These are phyloP conservation scores for Theileria orientalis DNA, from an alignment of 169 alveolate genomes.

Conservation along the genomic window DNA sequence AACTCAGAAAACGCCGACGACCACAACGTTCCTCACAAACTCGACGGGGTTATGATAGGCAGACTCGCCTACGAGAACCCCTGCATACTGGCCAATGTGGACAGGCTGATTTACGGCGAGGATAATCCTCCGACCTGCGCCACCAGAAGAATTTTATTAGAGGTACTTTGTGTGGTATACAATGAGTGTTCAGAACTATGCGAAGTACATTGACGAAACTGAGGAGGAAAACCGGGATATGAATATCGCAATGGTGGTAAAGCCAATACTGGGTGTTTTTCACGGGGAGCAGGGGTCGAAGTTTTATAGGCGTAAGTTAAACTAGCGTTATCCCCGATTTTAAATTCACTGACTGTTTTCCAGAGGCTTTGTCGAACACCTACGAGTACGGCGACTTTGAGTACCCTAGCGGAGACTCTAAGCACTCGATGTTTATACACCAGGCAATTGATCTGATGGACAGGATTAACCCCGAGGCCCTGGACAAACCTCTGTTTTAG, in stretches of 20 bases:
- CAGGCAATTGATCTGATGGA: slow-evolving; percentile 60
- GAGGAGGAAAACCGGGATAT: slow-evolving; percentile 16
- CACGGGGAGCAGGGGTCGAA: slow-evolving; percentile 78
- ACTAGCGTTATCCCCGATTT: neutral
- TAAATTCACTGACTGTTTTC: neutral
- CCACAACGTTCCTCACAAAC: slow-evolving; percentile 17
- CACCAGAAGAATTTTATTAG: slow-evolving; percentile 71
- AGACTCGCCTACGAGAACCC: slow-evolving; percentile 82
- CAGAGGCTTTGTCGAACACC: slow-evolving; percentile 52
- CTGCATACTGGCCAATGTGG: slow-evolving; percentile 72
- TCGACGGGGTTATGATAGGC: slow-evolving; percentile 84
- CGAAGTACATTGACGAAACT: slow-evolving; percentile 63
- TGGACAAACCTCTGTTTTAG: slow-evolving; percentile 45
- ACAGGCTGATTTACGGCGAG: slow-evolving; percentile 69
- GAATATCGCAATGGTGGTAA: slow-evolving; percentile 63
- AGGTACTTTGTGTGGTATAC: slow-evolving; percentile 49
- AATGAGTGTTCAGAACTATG: slow-evolving; percentile 31
- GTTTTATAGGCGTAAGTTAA: slow-evolving; percentile 63
- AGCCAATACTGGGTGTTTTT: slow-evolving; percentile 79
- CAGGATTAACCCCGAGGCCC: slow-evolving; percentile 54
- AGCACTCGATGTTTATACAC: slow-evolving; percentile 54
- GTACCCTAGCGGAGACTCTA: slow-evolving; percentile 41
- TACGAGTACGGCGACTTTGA: slow-evolving; percentile 32
- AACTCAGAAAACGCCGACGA: slow-evolving; percentile 39
- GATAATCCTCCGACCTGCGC: slow-evolving; percentile 52